A percentile compares a stretch with the other conserved stretches of the same genome.
Conservation (phyloP, 1,284 basidiomycete species). For the Phellinidium pouzarii region DNA sequence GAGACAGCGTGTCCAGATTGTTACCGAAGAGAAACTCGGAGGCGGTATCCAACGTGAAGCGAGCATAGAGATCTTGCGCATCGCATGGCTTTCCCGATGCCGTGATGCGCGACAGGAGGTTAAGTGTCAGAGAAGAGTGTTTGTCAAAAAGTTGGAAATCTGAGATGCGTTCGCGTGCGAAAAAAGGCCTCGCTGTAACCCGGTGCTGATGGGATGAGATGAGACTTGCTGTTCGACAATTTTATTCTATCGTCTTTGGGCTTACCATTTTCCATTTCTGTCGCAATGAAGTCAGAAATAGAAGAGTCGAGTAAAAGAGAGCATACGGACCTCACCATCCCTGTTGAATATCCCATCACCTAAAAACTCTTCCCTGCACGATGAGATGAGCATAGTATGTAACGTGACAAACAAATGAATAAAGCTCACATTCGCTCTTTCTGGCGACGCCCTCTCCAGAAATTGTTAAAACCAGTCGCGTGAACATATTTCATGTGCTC, state of each 20-base stretch:
- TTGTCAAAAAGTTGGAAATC: constrained; percentile 65
- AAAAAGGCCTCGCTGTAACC: constrained; percentile 64
- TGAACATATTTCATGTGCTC: constrained; percentile 60
- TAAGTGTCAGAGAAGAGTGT: constrained; percentile 42
- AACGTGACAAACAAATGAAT: not conserved
- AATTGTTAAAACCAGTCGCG: constrained; percentile 57
- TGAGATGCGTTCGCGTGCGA: constrained; percentile 59
- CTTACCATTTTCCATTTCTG: constrained; percentile 49
- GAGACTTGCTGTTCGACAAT: not conserved
- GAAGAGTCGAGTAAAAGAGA: constrained; percentile 10
- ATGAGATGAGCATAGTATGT: too few relatives aligned
- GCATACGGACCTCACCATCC: constrained; percentile 49
- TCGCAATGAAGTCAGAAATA: constrained; percentile 8
- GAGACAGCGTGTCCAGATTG: constrained; percentile 54
- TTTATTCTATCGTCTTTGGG: constrained; percentile 1
- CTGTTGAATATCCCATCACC: constrained; percentile 71
- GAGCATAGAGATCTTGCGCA: constrained; percentile 59
- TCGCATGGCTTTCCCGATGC: constrained; percentile 40
- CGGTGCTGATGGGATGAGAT: constrained; percentile 42
- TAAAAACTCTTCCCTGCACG: constrained; percentile 53
- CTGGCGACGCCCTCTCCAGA: constrained; percentile 55
- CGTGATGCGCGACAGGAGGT: constrained; percentile 39
- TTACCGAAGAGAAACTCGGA: constrained; percentile 65
- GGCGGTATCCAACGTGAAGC: constrained; percentile 64
- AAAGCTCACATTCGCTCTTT: constrained; percentile 50